Evolutionary conservation across 1,284 basidiomycete genomes (phyloP).

Genomic region (Entoloma clypeatum): DNA sequence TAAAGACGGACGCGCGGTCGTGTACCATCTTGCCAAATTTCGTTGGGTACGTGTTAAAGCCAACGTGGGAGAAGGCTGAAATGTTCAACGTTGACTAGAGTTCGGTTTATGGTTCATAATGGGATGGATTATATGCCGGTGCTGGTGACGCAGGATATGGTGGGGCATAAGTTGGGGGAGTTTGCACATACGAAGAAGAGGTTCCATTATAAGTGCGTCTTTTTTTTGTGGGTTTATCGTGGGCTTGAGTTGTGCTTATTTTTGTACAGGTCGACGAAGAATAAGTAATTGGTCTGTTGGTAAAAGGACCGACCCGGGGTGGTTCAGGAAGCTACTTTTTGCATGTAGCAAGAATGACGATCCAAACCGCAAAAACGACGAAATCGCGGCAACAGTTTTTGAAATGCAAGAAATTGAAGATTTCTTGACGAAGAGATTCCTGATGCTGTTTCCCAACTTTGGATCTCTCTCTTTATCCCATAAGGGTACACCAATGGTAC

Average conservation of each 20-base stretch:
- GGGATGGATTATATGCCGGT: constrained; percentile 90
- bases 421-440: no score
- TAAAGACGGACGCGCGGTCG: constrained; percentile 85
- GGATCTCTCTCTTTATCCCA: no score
- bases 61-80: no score
- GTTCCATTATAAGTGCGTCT: constrained; percentile 70
- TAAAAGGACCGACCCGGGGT: no score
- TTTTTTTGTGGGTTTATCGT: constrained; percentile 1
- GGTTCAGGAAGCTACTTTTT: no score
- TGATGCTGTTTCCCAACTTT: no score
- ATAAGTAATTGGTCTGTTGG: no score
- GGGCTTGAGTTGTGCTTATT: neutral
- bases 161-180: constrained; percentile 96
- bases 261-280: constrained; percentile 18
- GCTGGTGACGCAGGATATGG: constrained; percentile 92
- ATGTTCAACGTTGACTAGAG: constrained; percentile 42
- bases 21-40: constrained; percentile 96
- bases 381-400: no score
- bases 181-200: constrained; percentile 86
- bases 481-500: no score
- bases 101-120: constrained; percentile 92
- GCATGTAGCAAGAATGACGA: no score
- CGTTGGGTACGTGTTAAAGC: constrained; percentile 74
- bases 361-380: no score
- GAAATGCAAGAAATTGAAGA: no score